Base-by-base conservation (phyloP, 2,329 filamentous ascomycete species). In the Penicillium sp. region DNA sequence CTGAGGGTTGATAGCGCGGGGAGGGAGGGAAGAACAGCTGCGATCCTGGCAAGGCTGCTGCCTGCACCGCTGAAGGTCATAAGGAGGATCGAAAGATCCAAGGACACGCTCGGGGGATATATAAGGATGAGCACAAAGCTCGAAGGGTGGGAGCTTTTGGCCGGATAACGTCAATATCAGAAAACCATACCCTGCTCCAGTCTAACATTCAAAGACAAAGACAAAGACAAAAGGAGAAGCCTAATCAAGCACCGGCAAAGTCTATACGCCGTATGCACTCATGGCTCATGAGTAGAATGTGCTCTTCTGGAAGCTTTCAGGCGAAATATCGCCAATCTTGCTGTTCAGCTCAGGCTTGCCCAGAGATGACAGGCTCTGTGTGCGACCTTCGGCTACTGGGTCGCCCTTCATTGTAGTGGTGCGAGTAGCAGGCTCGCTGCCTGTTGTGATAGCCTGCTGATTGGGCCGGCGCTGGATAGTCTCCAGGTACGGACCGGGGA, bases 401-500 rank as follows among this genome's bases (percentile, higher is more conserved):
- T 52, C 57, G 2, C 67, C 63, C 52, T 72, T 82, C 80, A 84
- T 81, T 2, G 82, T 84, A 59, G 81, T 80, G 26, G 80, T 78
- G 44, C 81, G 74, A 63, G 80, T 82, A 25, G 71, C 74, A 61
- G 78, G 67, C 38, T 73, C 65, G 35, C 69, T 73, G 19, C 70
- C 71, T 1, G 71, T 66, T 2, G 75, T 77, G 58, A 79, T 75
- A 22, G 75, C 73, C 44, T 78, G 76, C 56, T 78, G 73, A 6
- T 66, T 65, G 11, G 73, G 73, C 57, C 78, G 77, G 50, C 84
- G 77, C 68, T 87, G 82, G 46, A 94, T 86, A 0, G 81, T 83
- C 75, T 96, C 91, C 28, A 99, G 82, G 69, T 97, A 99, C 1
- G 91, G 92, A 1, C 88, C 86, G 2, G 95, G 94, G 6, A 99